Evolutionary conservation across 768 basidiomycete species (phyloP), one percentile per base, ranked within the genome.

Genomic region (Cystofilobasidium capitatum): DNA sequence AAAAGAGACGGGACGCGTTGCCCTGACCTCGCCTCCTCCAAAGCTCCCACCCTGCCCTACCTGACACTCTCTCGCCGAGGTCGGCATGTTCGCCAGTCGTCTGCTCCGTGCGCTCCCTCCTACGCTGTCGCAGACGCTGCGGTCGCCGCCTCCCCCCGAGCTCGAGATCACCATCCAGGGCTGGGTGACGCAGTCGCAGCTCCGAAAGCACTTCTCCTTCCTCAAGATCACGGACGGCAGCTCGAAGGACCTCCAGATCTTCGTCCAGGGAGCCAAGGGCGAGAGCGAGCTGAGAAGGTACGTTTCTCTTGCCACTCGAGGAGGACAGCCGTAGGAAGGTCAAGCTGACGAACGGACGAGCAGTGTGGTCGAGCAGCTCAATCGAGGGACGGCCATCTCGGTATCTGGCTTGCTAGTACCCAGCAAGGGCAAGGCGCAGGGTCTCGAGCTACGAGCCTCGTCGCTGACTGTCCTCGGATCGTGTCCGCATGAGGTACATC

Each of bases 121-220:
- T n/a, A 61, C 59, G 1, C 26, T 61, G n/a, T 39, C 59, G 2
- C 59, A 45, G 22, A 44, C 40, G 26, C 40, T 49, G 54, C 22
- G 42, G 22, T 4, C 22, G 42, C n/a, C 26, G n/a, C 33, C 47
- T 45, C 0, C 37, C 24, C 63, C 45, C 61, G 61, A 62, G 31
- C 42, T 36, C 45, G n/a, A 33, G 42, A 4, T 59, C 0, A 80
- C 80, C 22, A 81, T 93, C 13, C 83, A 85, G 49, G 92, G 89
- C 61, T 94, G 90, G 89, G 81, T 97, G 65, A 87, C 86, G 72
- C 89, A 88, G 2, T 82, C 93, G 45, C 82, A 91, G 47, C 83
- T 84, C 47, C 91, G 94, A 78, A 94, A 94, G 79, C 85, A 85
- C 60, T 81, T 91, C n/a, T 82, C 89, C 2, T 97, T 96, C 74